Percentiles rank a stretch among this genome's conserved stretches.
phyloP scores from a whole-genome alignment of 2,329 filamentous ascomycete genomes.

The Alternaria panax region DNA sequence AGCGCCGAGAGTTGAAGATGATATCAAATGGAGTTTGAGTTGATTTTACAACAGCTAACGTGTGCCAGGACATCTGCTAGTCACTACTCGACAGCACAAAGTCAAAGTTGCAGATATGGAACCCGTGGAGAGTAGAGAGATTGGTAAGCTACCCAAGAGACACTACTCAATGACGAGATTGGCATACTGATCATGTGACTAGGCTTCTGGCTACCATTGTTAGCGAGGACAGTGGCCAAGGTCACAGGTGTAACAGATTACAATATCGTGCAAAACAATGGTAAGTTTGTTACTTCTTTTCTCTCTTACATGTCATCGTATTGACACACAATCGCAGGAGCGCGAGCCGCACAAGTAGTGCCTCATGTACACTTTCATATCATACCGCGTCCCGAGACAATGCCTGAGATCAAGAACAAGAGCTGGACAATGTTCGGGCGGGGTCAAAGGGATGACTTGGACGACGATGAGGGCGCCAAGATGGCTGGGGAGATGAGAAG shows the following conservation, averaged over 20 bases:
- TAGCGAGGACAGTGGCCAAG: constrained; percentile 74
- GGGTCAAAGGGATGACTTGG: constrained; percentile 74
- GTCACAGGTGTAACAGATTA: constrained; percentile 80
- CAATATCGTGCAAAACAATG: constrained; percentile 98
- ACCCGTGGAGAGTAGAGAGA: constrained; percentile 68
- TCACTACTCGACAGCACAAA: constrained; percentile 79
- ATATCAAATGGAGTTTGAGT: neutral
- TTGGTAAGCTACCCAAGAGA: constrained; percentile 61
- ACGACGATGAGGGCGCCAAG: constrained; percentile 73
- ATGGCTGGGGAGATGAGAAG: constrained; percentile 62
- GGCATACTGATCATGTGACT: neutral
- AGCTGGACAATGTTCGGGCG: constrained; percentile 86
- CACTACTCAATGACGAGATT: neutral
- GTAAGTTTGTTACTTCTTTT: no score
- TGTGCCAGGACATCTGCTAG: constrained; percentile 69
- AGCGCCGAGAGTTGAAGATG: neutral
- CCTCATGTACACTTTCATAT: constrained; percentile 95
- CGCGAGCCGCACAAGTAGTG: constrained; percentile 88
- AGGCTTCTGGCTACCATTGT: constrained; percentile 69
- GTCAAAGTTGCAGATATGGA: constrained; percentile 78
- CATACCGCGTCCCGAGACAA: constrained; percentile 75
- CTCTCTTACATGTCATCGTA: neutral
- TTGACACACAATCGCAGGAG: constrained; percentile 59
- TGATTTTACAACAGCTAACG: neutral
- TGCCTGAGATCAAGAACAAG: constrained; percentile 61